A percentile compares a stretch with the other conserved stretches of the same genome.
phyloP scores from a whole-genome alignment of 495 filamentous ascomycete genomes.

The Penicillium bialowiezense region DNA sequence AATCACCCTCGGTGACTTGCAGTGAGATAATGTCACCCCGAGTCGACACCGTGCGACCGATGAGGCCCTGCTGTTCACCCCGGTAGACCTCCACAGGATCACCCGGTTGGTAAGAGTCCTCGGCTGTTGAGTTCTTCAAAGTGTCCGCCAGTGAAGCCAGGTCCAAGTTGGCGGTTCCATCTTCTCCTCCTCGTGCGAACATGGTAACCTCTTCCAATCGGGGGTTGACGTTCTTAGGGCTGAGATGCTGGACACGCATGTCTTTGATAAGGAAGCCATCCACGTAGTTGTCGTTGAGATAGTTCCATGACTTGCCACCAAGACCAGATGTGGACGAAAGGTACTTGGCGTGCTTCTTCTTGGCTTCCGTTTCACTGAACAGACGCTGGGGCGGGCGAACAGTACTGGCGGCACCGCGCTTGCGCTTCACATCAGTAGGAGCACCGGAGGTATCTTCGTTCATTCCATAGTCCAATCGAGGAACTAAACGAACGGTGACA shows the following conservation, averaged over 20 bases:
- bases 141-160: constrained; percentile 84
- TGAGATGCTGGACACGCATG: constrained; percentile 80
- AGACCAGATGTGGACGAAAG: constrained; percentile 53
- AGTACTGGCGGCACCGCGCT: constrained; percentile 59
- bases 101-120: constrained; percentile 81
- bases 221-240: constrained; percentile 85
- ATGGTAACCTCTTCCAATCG: constrained; percentile 91
- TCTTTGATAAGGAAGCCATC: constrained; percentile 94
- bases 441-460: constrained; percentile 68
- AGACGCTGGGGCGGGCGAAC: constrained; percentile 81
- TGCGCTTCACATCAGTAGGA: constrained; percentile 64
- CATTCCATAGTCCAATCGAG: constrained; percentile 85
- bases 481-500: constrained; percentile 81
- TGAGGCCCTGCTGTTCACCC: constrained; percentile 90
- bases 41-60: constrained; percentile 83
- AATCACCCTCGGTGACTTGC: constrained; percentile 76
- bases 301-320: constrained; percentile 74
- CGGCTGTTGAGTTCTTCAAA: constrained; percentile 71
- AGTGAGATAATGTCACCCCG: constrained; percentile 89
- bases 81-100: constrained; percentile 95
- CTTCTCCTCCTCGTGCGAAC: constrained; percentile 83
- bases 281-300: constrained; percentile 81
- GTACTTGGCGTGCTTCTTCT: constrained; percentile 77
- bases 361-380: constrained; percentile 91
- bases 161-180: constrained; percentile 91